Base-by-base conservation (phyloP, 1,284 basidiomycete species). In the Rhodotorula glutinis region DNA sequence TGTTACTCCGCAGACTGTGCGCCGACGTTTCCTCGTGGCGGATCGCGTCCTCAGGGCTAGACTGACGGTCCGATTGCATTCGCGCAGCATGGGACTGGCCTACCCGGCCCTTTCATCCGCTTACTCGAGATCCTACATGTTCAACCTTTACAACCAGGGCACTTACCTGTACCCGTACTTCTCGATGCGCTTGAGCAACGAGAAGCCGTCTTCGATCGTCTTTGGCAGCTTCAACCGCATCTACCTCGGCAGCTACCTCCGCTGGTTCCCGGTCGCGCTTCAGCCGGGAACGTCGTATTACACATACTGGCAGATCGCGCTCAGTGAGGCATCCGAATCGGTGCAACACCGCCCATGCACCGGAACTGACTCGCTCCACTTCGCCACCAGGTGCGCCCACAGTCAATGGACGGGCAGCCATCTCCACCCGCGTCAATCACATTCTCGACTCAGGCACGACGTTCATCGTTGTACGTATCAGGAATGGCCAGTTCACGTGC, bases 401-500 rank as follows among this genome's bases (percentile, higher is more conserved):
- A 33, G 54, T 66, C 38, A 60, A 64, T 55, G 55, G 53, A 17
- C 41, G 9, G 3, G 38, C 21, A 16, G 62, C 61, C 2, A 3
- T 14, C 3, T 27, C 27, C 7, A 44, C 14, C 43, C 55, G 52
- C 17, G 54, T 56, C 40, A 65, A 62, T 41, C 54, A 61, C 53
- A 71, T 71, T 40, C 54, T 71, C 38, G 69, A 71, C 54, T 65
- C 62, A 7, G 69, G 69, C 21, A 67, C 69, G 58, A 68, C 62
- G 4, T 60, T 71, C 57, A 66, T 71, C 49, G n/a, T 71, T n/a
- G 67, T 67, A 8, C 3, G 66, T 40, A 19, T 52, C 41, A 7
- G 13, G 17, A 41, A 9, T 13, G 1, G 23, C 47, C 29, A 16
- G 21, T n/a, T n/a, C n/a, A n/a, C n/a, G n/a, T n/a, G n/a, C n/a